These are phyloP conservation scores for Lepidium aucheri DNA, from an alignment of 345 rosid genomes.

Conservation along the genomic window DNA sequence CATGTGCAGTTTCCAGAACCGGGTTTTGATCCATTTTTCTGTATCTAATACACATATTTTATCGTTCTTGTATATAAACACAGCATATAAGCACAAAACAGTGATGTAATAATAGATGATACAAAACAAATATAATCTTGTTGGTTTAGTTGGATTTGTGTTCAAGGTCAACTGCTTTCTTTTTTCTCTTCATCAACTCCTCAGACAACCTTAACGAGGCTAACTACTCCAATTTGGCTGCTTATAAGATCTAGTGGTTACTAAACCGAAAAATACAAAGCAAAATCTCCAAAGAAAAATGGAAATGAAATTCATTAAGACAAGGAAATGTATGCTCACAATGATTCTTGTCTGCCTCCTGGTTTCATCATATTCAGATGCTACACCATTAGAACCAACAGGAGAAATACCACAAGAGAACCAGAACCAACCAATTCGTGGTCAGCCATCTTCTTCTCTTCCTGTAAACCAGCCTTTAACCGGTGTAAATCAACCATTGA, in stretches of 20 bases:
- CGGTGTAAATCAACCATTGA: slow-evolving; percentile 33
- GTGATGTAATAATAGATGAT: slow-evolving; percentile 7
- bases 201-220: slow-evolving; percentile 8
- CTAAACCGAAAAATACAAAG: slow-evolving; percentile 1
- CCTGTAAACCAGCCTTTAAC: slow-evolving; percentile 36
- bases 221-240: slow-evolving; percentile 10
- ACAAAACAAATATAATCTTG: slow-evolving; percentile 13
- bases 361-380: slow-evolving; percentile 16
- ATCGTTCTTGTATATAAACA: slow-evolving; percentile 17
- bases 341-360: slow-evolving; percentile 20
- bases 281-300: neutral
- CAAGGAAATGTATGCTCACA: slow-evolving; percentile 10
- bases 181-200: slow-evolving; percentile 17
- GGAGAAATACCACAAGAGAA: slow-evolving; percentile 18
- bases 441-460: slow-evolving; percentile 33
- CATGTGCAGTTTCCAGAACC: neutral
- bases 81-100: slow-evolving; percentile 2
- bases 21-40: slow-evolving; percentile 8
- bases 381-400: slow-evolving; percentile 30
- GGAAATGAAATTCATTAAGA: slow-evolving; percentile 15
- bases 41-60: slow-evolving; percentile 1
- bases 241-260: slow-evolving; percentile 10
- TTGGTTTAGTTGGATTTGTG: slow-evolving; percentile 25
- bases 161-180: slow-evolving; percentile 24
- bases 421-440: slow-evolving; percentile 32